Evolutionary conservation across 202 grass and related monocot genomes (phyloP), one percentile per base, ranked within the genome.

Genomic region (Saccharum hybrid): DNA sequence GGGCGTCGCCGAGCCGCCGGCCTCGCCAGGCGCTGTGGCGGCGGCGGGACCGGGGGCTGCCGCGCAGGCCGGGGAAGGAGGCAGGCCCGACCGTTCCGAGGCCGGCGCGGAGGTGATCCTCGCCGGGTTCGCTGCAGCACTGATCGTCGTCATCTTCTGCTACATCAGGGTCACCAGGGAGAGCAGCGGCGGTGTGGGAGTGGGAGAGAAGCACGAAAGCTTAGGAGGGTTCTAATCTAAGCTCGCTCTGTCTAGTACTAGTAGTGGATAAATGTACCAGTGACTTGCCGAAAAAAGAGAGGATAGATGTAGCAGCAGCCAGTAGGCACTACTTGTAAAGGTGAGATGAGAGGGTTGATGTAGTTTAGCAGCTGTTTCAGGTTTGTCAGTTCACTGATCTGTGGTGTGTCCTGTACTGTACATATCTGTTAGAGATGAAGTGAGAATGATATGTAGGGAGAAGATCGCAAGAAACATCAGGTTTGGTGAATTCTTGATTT

Each of bases 71-170:
- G 38, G 72, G 19, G 54, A 43, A 66, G 36, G 33, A 16, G 51
- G 79, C 21, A 81, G 59, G 78, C 79, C 83, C 1, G 90, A 90
- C 77, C 64, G 82, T 28, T 97, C 89, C 1, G 79, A 88, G 51
- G 91, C 94, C 51, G 94, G 91, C n/a, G 87, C 77, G 4, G 94
- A 97, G 23, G 83, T 97, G 57, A 97, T 97, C 85, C 91, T 97
- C 3, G 91, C 70, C 34, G 91, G 90, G 33, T 97, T 97, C 28
- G 94, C 91, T 0, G 85, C 91, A 4, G 91, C 86, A 1, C 30
- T 94, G 22, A 33, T 92, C 38, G 86, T 85, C 45, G 83, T 87
- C 51, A 76, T 97, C 70, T 89, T 94, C 85, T 88, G 81, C 68
- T 97, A 97, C 83, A 94, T 97, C 78, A 46, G 91, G 77, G 84